Percentiles rank a stretch among this genome's conserved stretches.
Evolutionary conservation across 2,329 filamentous ascomycete genomes (phyloP).

Genomic region (Xylaria digitata): DNA sequence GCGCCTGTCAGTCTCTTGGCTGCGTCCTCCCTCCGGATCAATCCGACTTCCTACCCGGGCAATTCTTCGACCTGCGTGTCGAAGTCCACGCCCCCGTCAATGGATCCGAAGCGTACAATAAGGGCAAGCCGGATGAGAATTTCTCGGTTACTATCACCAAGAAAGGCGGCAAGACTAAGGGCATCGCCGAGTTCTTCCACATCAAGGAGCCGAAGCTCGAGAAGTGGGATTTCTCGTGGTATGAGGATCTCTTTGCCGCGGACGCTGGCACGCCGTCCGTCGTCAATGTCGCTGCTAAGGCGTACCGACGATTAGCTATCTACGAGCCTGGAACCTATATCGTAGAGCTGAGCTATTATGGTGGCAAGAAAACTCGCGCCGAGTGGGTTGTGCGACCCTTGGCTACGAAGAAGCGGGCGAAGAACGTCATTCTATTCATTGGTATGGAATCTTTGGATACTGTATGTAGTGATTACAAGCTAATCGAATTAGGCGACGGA

Average conservation of each 20-base stretch:
- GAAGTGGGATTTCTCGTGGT: slow-evolving; percentile 87
- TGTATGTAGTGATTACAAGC: background rate
- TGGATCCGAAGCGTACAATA: slow-evolving; percentile 79
- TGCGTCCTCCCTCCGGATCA: slow-evolving; percentile 71
- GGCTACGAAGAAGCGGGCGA: slow-evolving; percentile 76
- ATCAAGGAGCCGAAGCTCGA: slow-evolving; percentile 77
- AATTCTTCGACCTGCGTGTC: slow-evolving; percentile 85
- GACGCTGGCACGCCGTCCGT: slow-evolving; percentile 75
- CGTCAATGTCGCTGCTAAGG: slow-evolving; percentile 84
- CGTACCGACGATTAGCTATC: slow-evolving; percentile 79
- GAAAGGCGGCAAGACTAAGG: slow-evolving; percentile 63
- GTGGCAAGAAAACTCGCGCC: slow-evolving; percentile 75
- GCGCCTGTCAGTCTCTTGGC: slow-evolving; percentile 68
- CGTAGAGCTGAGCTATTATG: slow-evolving; percentile 81
- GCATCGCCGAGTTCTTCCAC: slow-evolving; percentile 75
- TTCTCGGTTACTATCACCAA: slow-evolving; percentile 82
- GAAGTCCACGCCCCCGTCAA: slow-evolving; percentile 86
- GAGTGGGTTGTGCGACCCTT: slow-evolving; percentile 82
- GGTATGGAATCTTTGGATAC: slow-evolving; percentile 60
- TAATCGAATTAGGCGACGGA: slow-evolving; percentile 56
- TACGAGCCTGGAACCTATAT: slow-evolving; percentile 84
- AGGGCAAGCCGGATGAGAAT: slow-evolving; percentile 74
- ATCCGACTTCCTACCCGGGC: slow-evolving; percentile 84
- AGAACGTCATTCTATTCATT: slow-evolving; percentile 88
- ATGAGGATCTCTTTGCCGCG: slow-evolving; percentile 82